Conservation (phyloP, 331 rosid species). For the Quercus tomentella region DNA sequence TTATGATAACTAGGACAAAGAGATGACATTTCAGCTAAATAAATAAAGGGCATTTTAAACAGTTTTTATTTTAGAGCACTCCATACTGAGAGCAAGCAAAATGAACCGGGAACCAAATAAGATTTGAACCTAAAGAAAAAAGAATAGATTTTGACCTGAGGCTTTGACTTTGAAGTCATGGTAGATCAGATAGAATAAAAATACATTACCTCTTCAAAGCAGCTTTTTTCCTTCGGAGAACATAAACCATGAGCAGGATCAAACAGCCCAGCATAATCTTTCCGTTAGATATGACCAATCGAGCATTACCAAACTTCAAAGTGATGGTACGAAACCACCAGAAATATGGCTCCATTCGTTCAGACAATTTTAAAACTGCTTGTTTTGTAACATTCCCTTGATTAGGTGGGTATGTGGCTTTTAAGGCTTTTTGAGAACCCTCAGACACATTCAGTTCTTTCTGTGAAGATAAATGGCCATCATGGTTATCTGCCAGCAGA, state of each 20-base stretch:
- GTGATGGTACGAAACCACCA: conserved; percentile 68
- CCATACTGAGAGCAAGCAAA: background rate
- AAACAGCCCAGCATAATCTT: conserved; percentile 59
- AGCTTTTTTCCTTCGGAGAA: conserved; percentile 54
- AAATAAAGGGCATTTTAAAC: background rate
- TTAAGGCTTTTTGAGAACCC: conserved; percentile 24
- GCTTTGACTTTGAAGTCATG: background rate
- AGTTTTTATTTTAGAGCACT: conserved; percentile 2
- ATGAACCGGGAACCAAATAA: background rate
- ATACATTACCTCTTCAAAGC: conserved; percentile 50
- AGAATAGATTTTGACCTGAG: background rate
- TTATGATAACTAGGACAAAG: background rate
- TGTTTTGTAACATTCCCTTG: conserved; percentile 26
- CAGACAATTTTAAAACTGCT: conserved; percentile 40
- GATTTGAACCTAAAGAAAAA: background rate
- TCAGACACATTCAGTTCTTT: conserved; percentile 24
- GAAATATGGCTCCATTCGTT: conserved; percentile 50
- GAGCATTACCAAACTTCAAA: conserved; percentile 59
- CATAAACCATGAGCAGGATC: conserved; percentile 46
- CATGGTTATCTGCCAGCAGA: conserved; percentile 22
- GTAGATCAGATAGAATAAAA: background rate
- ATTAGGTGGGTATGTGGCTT: conserved; percentile 21
- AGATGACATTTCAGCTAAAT: background rate
- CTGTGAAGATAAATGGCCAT: conserved; percentile 23
- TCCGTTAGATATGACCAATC: conserved; percentile 52